phyloP scores from a whole-genome alignment of 495 filamentous ascomycete species.

The Thermothielavioides terrestris region DNA sequence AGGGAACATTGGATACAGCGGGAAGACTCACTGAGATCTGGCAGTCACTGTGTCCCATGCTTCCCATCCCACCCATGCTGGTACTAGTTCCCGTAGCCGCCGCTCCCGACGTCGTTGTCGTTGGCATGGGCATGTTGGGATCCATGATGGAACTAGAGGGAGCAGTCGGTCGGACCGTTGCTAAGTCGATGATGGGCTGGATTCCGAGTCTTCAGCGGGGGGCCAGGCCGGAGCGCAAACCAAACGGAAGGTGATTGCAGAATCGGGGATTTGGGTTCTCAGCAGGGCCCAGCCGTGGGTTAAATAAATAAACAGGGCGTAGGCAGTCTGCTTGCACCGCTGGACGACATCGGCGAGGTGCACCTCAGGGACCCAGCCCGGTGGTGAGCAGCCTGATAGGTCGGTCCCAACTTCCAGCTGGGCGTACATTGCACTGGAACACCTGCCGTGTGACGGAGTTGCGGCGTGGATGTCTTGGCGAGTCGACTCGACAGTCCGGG shows the following conservation, averaged over 20 bases:
- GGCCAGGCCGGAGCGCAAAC: too few relatives aligned
- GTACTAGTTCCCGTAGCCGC: neutral
- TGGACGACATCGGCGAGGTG: neutral
- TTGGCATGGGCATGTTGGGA: slow-evolving; percentile 2
- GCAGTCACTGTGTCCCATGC: slow-evolving; percentile 9
- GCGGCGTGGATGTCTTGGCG: slow-evolving; percentile 2
- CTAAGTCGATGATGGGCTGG: too few relatives aligned
- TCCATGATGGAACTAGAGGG: neutral
- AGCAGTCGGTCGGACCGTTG: too few relatives aligned
- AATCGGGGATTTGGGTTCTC: neutral
- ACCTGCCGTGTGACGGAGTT: neutral
- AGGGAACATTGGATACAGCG: too few relatives aligned
- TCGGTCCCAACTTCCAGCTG: neutral
- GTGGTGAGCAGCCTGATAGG: neutral
- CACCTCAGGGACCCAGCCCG: too few relatives aligned
- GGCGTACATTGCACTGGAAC: neutral
- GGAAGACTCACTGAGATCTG: slow-evolving; percentile 8
- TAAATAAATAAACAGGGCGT: neutral
- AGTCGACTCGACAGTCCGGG: neutral
- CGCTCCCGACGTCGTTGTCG: neutral
- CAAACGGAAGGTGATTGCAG: too few relatives aligned
- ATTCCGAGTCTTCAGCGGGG: too few relatives aligned
- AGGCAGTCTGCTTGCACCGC: neutral
- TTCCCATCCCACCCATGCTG: slow-evolving; percentile 3
- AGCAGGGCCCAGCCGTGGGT: neutral